Conservation (phyloP, 1,284 basidiomycete genomes). For the Malassezia japonica region DNA sequence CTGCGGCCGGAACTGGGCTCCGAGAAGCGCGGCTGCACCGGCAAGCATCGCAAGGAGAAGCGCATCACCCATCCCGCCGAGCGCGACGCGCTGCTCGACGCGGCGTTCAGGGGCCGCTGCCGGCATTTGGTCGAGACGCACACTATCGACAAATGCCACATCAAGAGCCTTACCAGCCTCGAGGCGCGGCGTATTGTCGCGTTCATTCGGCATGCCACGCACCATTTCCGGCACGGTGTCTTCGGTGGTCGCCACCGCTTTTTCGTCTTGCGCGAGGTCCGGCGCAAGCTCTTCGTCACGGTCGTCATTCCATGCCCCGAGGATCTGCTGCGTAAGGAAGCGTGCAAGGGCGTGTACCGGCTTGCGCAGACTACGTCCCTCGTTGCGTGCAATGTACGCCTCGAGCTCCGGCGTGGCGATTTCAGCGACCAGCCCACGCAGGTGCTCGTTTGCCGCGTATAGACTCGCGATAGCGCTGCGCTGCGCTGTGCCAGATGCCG, state of each 20-base stretch:
- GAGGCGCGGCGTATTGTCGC: neutral
- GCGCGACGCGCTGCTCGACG: neutral
- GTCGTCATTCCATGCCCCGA: constrained; percentile 28
- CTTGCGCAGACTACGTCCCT: constrained; percentile 20
- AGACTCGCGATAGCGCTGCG: constrained; percentile 15
- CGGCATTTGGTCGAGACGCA: neutral
- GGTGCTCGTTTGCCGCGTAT: constrained; percentile 21
- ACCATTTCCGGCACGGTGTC: neutral
- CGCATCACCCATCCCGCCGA: constrained; percentile 5
- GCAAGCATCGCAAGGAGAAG: constrained; percentile 24
- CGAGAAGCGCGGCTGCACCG: constrained; percentile 26
- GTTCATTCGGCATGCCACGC: neutral
- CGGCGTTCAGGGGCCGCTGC: neutral
- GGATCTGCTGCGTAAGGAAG: constrained; percentile 17
- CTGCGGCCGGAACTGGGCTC: constrained; percentile 25
- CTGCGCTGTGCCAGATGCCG: neutral
- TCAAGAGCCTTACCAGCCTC: constrained; percentile 1
- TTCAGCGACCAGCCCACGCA: constrained; percentile 19
- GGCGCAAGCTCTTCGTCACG: constrained; percentile 19
- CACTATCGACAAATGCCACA: constrained; percentile 6
- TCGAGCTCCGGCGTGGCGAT: constrained; percentile 19
- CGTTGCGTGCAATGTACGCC: neutral
- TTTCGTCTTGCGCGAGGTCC: neutral
- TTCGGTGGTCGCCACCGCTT: neutral
- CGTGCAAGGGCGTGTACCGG: constrained; percentile 25